Evolutionary conservation across 2,329 filamentous ascomycete genomes (phyloP).

Genomic region (Leptographium lundbergii): DNA sequence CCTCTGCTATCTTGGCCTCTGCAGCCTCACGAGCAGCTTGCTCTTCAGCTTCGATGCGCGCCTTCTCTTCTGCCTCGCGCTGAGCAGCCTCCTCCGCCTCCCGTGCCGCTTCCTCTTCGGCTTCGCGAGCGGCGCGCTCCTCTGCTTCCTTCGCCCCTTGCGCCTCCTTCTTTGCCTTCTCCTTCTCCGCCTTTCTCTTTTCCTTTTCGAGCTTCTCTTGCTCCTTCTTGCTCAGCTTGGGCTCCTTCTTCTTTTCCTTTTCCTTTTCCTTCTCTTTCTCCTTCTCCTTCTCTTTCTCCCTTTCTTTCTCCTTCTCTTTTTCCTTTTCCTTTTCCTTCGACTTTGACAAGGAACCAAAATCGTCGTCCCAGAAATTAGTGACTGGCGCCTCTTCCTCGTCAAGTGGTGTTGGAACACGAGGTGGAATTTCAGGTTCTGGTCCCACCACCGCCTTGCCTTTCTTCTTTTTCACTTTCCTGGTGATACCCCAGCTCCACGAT

Average conservation of each 20-base stretch:
- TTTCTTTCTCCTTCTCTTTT: slow-evolving; percentile 26
- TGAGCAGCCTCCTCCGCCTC: slow-evolving; percentile 25
- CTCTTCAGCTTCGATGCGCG: slow-evolving; percentile 12
- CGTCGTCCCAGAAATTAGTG: slow-evolving; percentile 22
- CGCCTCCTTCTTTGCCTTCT: slow-evolving; percentile 29
- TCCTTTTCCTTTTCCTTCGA: slow-evolving; percentile 29
- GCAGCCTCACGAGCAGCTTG: slow-evolving; percentile 19
- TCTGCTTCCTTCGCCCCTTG: slow-evolving; percentile 22
- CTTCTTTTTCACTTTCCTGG: slow-evolving; percentile 18
- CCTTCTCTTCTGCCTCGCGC: slow-evolving; percentile 12
- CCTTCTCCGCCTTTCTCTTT: slow-evolving; percentile 24
- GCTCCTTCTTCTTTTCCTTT: slow-evolving; percentile 25
- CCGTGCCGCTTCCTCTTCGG: slow-evolving; percentile 22
- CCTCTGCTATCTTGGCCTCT: slow-evolving; percentile 24
- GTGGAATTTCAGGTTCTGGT: slow-evolving; percentile 28
- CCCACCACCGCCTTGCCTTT: slow-evolving; percentile 21
- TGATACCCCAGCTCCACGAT: slow-evolving; percentile 16
- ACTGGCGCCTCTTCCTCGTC: slow-evolving; percentile 29
- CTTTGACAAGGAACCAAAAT: slow-evolving; percentile 15
- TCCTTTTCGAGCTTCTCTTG: slow-evolving; percentile 35
- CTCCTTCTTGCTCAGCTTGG: slow-evolving; percentile 36
- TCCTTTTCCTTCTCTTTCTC: slow-evolving; percentile 15
- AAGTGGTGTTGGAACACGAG: slow-evolving; percentile 35
- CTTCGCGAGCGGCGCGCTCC: slow-evolving; percentile 21
- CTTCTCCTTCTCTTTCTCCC: slow-evolving; percentile 25